Evolutionary conservation across 139 green algal species (phyloP).

Genomic region (Mychonastes homosphaera): DNA sequence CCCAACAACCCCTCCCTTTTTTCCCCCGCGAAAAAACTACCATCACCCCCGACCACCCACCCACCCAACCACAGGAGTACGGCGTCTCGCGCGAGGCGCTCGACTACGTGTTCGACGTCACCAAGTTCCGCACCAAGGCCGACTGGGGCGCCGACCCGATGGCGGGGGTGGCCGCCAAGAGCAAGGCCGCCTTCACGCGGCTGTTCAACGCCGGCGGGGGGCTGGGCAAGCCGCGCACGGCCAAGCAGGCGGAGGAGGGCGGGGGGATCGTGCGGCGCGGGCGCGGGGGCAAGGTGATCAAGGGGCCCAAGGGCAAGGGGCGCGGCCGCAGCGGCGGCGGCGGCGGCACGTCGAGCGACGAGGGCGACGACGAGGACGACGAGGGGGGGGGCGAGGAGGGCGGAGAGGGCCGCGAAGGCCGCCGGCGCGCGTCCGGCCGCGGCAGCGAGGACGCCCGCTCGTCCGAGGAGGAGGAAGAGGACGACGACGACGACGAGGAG

Average conservation of each 20-base stretch:
- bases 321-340: conserved; percentile 16
- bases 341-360: too few relatives aligned
- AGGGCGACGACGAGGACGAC: conserved; percentile 19
- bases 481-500: conserved; percentile 42
- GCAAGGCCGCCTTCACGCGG: conserved; percentile 76
- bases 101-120: conserved; percentile 65
- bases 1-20: too few relatives aligned
- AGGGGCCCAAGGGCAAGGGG: conserved; percentile 25
- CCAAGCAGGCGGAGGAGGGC: too few relatives aligned
- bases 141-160: conserved; percentile 63
- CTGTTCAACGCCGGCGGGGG: conserved; percentile 18
- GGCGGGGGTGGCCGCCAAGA: conserved; percentile 37
- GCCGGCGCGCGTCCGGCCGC: too few relatives aligned
- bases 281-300: too few relatives aligned
- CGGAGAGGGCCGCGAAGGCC: too few relatives aligned
- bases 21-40: too few relatives aligned
- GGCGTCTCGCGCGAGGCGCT: conserved; percentile 40
- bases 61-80: conserved; percentile 13
- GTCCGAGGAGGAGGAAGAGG: conserved; percentile 25
- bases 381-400: conserved; percentile 20
- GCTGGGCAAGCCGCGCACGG: conserved; percentile 27
- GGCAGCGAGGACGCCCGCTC: too few relatives aligned
- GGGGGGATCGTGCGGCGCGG: too few relatives aligned
- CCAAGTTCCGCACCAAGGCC: conserved; percentile 72
- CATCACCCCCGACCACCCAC: background rate